Evolutionary conservation across 805 yeast genomes (phyloP), one percentile per base, ranked within the genome.

Genomic region (Candida schatavii): DNA sequence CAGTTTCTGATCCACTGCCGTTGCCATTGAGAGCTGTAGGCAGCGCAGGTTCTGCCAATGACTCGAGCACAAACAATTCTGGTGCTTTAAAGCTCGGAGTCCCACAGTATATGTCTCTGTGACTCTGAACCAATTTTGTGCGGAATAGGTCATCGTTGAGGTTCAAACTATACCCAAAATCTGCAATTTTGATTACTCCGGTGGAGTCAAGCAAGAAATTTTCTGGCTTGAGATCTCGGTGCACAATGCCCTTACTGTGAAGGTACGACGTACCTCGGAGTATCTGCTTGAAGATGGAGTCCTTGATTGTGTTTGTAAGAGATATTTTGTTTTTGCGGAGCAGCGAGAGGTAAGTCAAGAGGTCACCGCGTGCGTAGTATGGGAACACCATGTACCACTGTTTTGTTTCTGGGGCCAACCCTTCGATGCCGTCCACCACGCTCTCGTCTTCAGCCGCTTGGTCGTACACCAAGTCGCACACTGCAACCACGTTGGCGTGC

Each of bases 1-100:
- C 45, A 34, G 54, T 45, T n/a, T 46, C 39, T 17, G 18, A 15
- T 5, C 46, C 38, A 19, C 37, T 19, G 2, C 39, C 18, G 32
- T 46, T 38, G 39, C 32, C 14, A 31, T 32, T 15, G 18, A 25
- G 29, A 19, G 5, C 37, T 1, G 39, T 19, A 25, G 37, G 40
- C 7, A 42, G 21, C n/a, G 41, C 36, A 20, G 35, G 48, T 5
- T 46, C 39, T 5, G 51, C 38, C 6, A 47, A 45, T 2, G 37
- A 40, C 38, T 64, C 69, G 15, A 50, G 25, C 26, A 50, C 35
- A 46, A 59, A 72, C 23, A 76, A 46, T 49, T 78, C 83, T 0
- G 83, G 83, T 0, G 82, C 74, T 49, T 75, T 78, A 57, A 75
- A 78, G 5, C 78, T 70, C 19, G 64, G 64, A 1, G 83, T 78